These are phyloP conservation scores for Ganoderma sinense DNA, from an alignment of 1,284 basidiomycete species.

Conservation along the genomic window DNA sequence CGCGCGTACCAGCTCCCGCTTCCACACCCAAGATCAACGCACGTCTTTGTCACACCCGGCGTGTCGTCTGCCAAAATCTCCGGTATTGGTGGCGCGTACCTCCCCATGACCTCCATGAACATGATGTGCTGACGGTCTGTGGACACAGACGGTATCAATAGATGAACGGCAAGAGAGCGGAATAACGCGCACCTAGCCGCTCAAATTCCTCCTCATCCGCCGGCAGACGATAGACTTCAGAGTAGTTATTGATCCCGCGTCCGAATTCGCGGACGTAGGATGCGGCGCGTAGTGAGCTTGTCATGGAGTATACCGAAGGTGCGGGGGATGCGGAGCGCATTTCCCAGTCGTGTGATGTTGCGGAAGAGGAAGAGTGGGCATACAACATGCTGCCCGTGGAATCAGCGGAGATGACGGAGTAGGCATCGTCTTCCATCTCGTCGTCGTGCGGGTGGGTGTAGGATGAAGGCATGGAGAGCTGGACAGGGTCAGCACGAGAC, in stretches of 20 bases:
- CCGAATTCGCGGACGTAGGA: conserved; percentile 73
- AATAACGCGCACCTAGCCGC: conserved; percentile 60
- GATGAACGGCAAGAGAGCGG: conserved; percentile 5
- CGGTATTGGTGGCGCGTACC: conserved; percentile 63
- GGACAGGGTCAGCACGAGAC: conserved; percentile 13
- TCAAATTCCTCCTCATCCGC: conserved; percentile 79
- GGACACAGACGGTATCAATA: neutral
- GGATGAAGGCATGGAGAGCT: conserved; percentile 24
- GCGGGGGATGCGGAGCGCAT: conserved; percentile 69
- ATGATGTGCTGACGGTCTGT: conserved; percentile 73
- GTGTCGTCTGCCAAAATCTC: conserved; percentile 64
- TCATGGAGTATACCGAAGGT: conserved; percentile 74
- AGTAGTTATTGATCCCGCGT: conserved; percentile 75
- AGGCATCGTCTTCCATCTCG: conserved; percentile 42
- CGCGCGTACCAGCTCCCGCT: conserved; percentile 73
- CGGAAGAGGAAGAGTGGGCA: conserved; percentile 53
- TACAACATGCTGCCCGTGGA: conserved; percentile 42
- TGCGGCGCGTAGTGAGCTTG: conserved; percentile 64
- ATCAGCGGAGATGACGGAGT: conserved; percentile 41
- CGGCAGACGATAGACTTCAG: conserved; percentile 77
- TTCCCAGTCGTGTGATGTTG: conserved; percentile 45
- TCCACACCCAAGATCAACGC: conserved; percentile 82
- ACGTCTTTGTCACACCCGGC: conserved; percentile 64
- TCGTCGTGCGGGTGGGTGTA: conserved; percentile 32
- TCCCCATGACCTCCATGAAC: conserved; percentile 69